Percentiles rank a stretch among this genome's conserved stretches.
These are phyloP conservation scores for Colletotrichum phormii DNA, from an alignment of 2,329 filamentous ascomycete species.

Conservation along the genomic window DNA sequence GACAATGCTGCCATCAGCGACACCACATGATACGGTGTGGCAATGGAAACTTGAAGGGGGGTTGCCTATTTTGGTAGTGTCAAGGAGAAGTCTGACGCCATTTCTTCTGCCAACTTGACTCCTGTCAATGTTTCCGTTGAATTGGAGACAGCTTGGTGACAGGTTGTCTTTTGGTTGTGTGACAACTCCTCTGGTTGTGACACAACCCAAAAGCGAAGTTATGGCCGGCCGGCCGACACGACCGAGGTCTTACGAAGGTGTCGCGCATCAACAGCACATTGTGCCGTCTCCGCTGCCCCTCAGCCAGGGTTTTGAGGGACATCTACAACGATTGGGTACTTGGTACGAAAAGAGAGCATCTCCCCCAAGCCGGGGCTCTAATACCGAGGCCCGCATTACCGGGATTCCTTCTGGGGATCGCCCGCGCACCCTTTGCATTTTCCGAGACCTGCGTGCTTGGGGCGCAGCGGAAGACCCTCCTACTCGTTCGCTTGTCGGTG, in stretches of 20 bases:
- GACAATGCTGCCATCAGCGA: slow-evolving; percentile 19
- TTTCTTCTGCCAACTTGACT: slow-evolving; percentile 16
- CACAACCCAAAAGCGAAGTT: slow-evolving; percentile 4
- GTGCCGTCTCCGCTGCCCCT: not conserved
- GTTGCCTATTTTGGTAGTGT: slow-evolving; percentile 20
- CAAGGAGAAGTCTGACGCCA: slow-evolving; percentile 29
- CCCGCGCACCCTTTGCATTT: slow-evolving; percentile 18
- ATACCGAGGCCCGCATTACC: slow-evolving; percentile 33
- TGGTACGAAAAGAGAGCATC: not conserved
- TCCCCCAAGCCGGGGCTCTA: slow-evolving; percentile 8
- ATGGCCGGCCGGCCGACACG: not conserved
- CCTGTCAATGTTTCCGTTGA: slow-evolving; percentile 19
- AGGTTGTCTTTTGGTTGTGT: slow-evolving; percentile 13
- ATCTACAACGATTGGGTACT: not conserved
- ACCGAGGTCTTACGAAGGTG: slow-evolving; percentile 5
- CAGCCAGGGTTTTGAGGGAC: not conserved
- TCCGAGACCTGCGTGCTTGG: slow-evolving; percentile 31
- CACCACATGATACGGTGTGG: slow-evolving; percentile 26
- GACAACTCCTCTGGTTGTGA: slow-evolving; percentile 2
- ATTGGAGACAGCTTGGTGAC: slow-evolving; percentile 26
- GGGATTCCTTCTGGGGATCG: slow-evolving; percentile 23
- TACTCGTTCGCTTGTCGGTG: slow-evolving; percentile 24
- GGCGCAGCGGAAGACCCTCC: slow-evolving; percentile 17
- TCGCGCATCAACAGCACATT: not conserved
- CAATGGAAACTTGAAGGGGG: slow-evolving; percentile 2